phyloP scores from a whole-genome alignment of 768 basidiomycete genomes.

The Termitomyces sp. region DNA sequence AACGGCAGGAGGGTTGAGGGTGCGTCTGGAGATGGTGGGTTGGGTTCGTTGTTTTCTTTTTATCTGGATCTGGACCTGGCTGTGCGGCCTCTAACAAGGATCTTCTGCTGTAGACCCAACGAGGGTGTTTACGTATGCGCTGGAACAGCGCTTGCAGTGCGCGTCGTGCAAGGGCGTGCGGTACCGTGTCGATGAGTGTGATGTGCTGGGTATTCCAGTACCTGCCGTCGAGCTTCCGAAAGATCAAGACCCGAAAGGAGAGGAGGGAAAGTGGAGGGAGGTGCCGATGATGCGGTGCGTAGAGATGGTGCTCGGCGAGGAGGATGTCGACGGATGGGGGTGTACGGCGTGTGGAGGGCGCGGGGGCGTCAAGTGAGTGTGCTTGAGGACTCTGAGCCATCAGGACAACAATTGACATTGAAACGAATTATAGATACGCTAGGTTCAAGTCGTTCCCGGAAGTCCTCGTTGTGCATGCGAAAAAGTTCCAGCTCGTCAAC shows the following conservation, averaged over 20 bases:
- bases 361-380: conserved; percentile 63
- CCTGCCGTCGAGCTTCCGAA: conserved; percentile 52
- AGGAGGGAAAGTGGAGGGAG: conserved; percentile 54
- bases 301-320: conserved; percentile 48
- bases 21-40: conserved; percentile 23
- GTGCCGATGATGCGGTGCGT: conserved; percentile 62
- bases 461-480: conserved; percentile 82
- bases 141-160: conserved; percentile 89
- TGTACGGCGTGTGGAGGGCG: conserved; percentile 73
- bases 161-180: conserved; percentile 71
- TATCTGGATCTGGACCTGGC: neutral
- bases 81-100: neutral
- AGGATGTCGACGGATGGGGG: conserved; percentile 65
- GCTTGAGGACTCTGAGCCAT: neutral
- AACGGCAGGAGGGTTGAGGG: conserved; percentile 26
- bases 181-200: conserved; percentile 72
- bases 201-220: conserved; percentile 77
- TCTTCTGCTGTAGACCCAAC: conserved; percentile 52
- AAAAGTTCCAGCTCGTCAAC: conserved; percentile 91
- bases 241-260: conserved; percentile 11
- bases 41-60: conserved; percentile 8
- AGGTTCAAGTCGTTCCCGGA: conserved; percentile 86
- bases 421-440: conserved; percentile 36
- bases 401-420: neutral
- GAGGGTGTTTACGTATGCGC: conserved; percentile 68